Base-by-base conservation (phyloP, 257 asterid species). In the Jaltomata sinuosa region DNA sequence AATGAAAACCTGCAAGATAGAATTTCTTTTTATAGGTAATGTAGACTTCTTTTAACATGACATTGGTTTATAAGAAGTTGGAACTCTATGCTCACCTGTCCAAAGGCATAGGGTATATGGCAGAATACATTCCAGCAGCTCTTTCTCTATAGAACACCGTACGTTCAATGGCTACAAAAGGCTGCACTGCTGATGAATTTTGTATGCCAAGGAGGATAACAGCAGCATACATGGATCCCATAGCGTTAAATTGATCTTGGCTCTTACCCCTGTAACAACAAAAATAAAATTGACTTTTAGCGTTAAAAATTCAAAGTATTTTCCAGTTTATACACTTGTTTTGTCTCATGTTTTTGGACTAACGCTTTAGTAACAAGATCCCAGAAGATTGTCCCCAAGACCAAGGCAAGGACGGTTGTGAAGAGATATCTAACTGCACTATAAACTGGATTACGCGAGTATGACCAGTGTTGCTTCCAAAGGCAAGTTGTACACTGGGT, bases 51-150 rank as follows among this genome's bases (percentile, higher is more conserved):
- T 49, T 22, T n/a, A 16, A 7, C 18, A 0, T 7, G 34, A 8
- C 32, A 57, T 29, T 42, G 77, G 15, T 10, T 2, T 45, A 11
- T 0, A 7, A 38, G 9, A 50, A 79, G 3, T 3, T 59, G 25
- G 25, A 22, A 25, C 25, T 8, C 34, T 22, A 6, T 40, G 71
- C 79, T 71, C 18, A 91, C 96, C 87, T 91, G 95, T 86, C 92
- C 90, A 71, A 94, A 91, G 64, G 98, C 98, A 83, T 94, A 94
- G 32, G 98, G 98, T 29, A 92, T 29, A 92, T 59, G 77, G 98
- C 92, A 31, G 97, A 91, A 83, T 91, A 94, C 97, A 94, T 90
- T 59, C 98, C 98, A 2, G 97, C 98, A 49, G 97, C 98, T 88
- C 86, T 91, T 88, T 94, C 98, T 84, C 98, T 76, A 36, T 92